phyloP scores from a whole-genome alignment of 305 asterid genomes.

The Plantago lanceolata region DNA sequence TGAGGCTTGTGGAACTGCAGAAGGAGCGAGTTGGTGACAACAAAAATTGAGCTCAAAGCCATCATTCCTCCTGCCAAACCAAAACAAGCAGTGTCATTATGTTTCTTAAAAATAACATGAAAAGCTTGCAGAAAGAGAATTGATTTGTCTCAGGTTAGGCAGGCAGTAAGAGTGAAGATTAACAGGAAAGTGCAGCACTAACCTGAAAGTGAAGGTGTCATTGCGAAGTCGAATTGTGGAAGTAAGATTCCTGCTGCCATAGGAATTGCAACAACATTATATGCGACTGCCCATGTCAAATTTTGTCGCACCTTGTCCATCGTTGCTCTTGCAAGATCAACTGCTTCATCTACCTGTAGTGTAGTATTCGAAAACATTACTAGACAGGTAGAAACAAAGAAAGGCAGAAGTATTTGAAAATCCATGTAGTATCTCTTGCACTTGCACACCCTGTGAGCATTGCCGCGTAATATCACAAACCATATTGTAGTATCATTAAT shows the following conservation, averaged over 20 bases:
- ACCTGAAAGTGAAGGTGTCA: slow-evolving; percentile 99
- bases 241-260: slow-evolving; percentile 91
- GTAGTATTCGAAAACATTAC: neutral
- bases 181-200: slow-evolving; percentile 2
- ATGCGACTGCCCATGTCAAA: slow-evolving; percentile 89
- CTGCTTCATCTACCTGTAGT: slow-evolving; percentile 82
- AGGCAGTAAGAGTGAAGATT: neutral
- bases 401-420: neutral
- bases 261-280: slow-evolving; percentile 79
- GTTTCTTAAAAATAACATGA: neutral
- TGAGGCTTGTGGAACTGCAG: slow-evolving; percentile 68
- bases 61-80: slow-evolving; percentile 72
- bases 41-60: slow-evolving; percentile 93
- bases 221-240: slow-evolving; percentile 88
- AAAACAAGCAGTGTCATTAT: slow-evolving; percentile 11
- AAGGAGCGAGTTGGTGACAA: slow-evolving; percentile 78
- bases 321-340: slow-evolving; percentile 85
- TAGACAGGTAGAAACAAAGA: slow-evolving; percentile 5
- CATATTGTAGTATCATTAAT: neutral
- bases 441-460: neutral
- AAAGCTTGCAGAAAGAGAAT: neutral
- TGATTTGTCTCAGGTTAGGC: neutral
- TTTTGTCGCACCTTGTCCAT: slow-evolving; percentile 92
- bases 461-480: neutral
- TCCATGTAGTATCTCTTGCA: neutral